Evolutionary conservation across 352 stramenopile genomes (phyloP), one percentile per base, ranked within the genome.

Genomic region (Phytophthora ohioensis): DNA sequence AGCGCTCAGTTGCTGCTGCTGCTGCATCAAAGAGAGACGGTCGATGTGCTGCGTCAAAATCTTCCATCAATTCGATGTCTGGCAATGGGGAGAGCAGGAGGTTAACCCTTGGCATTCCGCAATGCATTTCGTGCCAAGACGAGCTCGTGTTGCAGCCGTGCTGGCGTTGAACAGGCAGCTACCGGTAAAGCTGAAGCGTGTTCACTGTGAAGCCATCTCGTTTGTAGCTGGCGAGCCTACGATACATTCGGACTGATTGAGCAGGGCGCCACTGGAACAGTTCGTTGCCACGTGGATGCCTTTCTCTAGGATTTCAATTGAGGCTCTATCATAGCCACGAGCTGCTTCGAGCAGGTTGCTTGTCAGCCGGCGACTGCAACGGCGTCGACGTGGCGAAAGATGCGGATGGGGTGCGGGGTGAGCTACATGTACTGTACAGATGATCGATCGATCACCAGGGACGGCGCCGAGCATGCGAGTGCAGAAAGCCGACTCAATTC

Each of bases 371-470:
- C 32, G 53, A 58, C 59, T 27, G 34, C 42, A 66, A 69, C 57
- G 54, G 41, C 42, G 47, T 73, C 64, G 69, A 76, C 57, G 58
- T 77, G 55, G 69, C 69, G 69, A 73, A 73, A 65, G 57, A 67
- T 63, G 53, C 46, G 51, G 63, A 69, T 69, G 57, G 62, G 43
- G 41, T 43, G 27, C 12, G n/a, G 54, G 34, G 43, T 30, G 11
- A 53, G 32, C 43, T 41, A 39, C 31, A 10, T 8, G 21, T 27
- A 27, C 21, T 27, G 21, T 27, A 27, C 21, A 27, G 21, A 27
- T 27, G 21, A 27, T 46, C 41, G 45, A 51, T 69, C 39, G 42
- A 56, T 43, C 32, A 41, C 34, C 42, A 61, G 31, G 17, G 32
- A 64, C 5, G 31, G 49, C 48, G 35, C 48, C 34, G 46, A 54